phyloP scores from a whole-genome alignment of 2,329 filamentous ascomycete species.

The Periglandula ipomoeae region DNA sequence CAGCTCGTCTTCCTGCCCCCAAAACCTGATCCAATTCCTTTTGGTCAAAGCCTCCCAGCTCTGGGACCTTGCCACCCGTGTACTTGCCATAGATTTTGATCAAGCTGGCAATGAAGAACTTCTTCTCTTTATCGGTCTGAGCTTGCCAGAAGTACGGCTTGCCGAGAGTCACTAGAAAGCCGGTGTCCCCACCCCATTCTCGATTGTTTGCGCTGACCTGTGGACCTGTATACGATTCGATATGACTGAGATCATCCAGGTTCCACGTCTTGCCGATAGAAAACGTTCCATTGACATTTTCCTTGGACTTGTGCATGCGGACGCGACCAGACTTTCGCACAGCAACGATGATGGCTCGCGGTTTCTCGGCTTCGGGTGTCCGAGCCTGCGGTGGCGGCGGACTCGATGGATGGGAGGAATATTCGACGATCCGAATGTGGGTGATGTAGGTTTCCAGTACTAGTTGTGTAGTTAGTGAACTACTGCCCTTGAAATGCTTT shows the following conservation, averaged over 20 bases:
- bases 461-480: constrained; percentile 13
- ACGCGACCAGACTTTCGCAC: constrained; percentile 89
- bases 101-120: constrained; percentile 94
- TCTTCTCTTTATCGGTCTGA: constrained; percentile 88
- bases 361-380: constrained; percentile 67
- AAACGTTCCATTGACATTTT: constrained; percentile 88
- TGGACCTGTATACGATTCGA: constrained; percentile 70
- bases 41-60: constrained; percentile 73
- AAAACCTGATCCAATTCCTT: constrained; percentile 69
- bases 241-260: constrained; percentile 75
- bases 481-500: neutral
- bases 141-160: constrained; percentile 98
- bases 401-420: constrained; percentile 68
- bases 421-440: constrained; percentile 86
- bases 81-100: constrained; percentile 97
- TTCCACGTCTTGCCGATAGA: constrained; percentile 99
- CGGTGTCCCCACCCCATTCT: constrained; percentile 73
- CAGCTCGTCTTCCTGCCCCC: constrained; percentile 41
- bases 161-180: constrained; percentile 79
- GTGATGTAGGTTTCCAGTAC: constrained; percentile 87
- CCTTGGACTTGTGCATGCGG: constrained; percentile 91
- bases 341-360: constrained; percentile 83
- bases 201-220: constrained; percentile 48
- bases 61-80: constrained; percentile 73
- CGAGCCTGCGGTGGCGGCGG: constrained; percentile 75